Evolutionary conservation across 495 filamentous ascomycete genomes (phyloP).

Genomic region (Hyaloscypha hepaticicola): DNA sequence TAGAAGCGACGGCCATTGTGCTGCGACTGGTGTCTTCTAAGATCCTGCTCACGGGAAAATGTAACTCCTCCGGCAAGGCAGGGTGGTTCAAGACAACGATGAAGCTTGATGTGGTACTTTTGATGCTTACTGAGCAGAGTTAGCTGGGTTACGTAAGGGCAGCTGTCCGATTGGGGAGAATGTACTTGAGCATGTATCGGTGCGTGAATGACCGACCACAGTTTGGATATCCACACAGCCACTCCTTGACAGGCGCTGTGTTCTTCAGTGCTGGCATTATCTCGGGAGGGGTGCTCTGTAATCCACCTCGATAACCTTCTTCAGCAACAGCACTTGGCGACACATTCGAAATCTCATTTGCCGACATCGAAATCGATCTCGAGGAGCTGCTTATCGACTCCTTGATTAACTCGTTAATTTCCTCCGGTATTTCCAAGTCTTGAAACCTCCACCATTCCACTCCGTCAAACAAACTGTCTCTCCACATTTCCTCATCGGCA

Average conservation of each 20-base stretch:
- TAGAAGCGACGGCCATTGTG: conserved; percentile 7
- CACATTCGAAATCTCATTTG: neutral
- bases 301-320: neutral
- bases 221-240: conserved; percentile 4
- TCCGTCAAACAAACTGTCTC: conserved; percentile 1
- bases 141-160: neutral
- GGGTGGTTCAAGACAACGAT: neutral
- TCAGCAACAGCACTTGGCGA: neutral
- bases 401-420: neutral
- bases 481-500: neutral
- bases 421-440: conserved; percentile 6
- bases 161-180: neutral
- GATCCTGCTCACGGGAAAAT: conserved; percentile 1
- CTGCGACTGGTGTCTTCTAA: neutral
- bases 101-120: conserved; percentile 7
- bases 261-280: neutral
- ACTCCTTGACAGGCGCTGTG: neutral
- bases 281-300: neutral
- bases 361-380: neutral
- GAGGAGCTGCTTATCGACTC: neutral
- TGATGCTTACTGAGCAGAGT: neutral
- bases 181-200: conserved; percentile 4
- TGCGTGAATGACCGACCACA: conserved; percentile 4
- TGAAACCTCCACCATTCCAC: neutral
- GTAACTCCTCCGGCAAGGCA: neutral